These are phyloP conservation scores for Fusarium hainanense DNA, from an alignment of 2,329 filamentous ascomycete genomes.

Conservation along the genomic window DNA sequence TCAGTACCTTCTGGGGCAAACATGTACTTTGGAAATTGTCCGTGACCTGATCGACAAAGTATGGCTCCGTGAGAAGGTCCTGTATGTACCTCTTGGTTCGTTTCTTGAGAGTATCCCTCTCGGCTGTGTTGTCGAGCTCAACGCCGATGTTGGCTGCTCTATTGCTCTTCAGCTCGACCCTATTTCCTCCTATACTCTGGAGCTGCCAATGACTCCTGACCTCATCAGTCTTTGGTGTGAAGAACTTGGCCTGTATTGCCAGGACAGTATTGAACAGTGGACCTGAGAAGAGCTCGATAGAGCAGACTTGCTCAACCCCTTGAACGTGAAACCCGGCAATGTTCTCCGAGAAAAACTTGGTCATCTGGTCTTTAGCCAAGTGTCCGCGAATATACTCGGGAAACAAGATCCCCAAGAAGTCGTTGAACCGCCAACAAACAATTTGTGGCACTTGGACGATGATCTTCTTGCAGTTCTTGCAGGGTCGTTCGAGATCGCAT, in stretches of 20 bases:
- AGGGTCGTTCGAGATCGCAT: constrained; percentile 66
- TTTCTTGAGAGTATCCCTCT: constrained; percentile 60
- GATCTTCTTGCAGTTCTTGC: constrained; percentile 67
- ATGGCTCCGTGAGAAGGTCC: constrained; percentile 59
- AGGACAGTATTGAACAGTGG: constrained; percentile 57
- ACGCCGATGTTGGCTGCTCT: constrained; percentile 63
- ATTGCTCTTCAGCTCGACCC: constrained; percentile 55
- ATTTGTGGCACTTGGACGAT: constrained; percentile 62
- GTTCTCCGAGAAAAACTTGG: constrained; percentile 61
- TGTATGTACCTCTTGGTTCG: constrained; percentile 61
- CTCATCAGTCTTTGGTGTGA: constrained; percentile 60
- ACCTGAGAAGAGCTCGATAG: constrained; percentile 63
- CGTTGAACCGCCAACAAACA: constrained; percentile 69
- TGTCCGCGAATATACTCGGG: constrained; percentile 64
- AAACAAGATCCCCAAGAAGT: constrained; percentile 65
- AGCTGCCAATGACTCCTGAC: constrained; percentile 65
- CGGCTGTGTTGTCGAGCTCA: constrained; percentile 55
- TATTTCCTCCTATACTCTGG: constrained; percentile 48
- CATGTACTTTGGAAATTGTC: constrained; percentile 57
- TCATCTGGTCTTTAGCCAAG: constrained; percentile 62
- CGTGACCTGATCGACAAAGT: constrained; percentile 63
- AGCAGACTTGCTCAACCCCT: constrained; percentile 55
- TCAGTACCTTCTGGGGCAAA: constrained; percentile 60
- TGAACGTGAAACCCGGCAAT: constrained; percentile 57
- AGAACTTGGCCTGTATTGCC: constrained; percentile 63